phyloP scores from a whole-genome alignment of 805 yeast species.

The Cyberlindnera lachancei region DNA sequence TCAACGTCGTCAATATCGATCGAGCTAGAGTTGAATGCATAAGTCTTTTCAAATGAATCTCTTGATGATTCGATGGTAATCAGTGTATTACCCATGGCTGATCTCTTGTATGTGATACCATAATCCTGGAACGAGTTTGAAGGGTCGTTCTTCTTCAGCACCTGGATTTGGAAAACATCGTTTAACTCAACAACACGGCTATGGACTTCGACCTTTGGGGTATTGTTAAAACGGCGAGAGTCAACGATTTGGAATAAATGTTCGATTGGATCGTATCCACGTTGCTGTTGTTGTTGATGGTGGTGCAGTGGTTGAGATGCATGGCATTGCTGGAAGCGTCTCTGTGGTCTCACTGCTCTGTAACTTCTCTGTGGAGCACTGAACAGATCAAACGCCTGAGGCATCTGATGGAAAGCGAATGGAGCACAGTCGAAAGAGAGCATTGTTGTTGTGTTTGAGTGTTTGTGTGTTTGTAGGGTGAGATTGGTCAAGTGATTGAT shows the following conservation, averaged over 20 bases:
- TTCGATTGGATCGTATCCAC: not conserved
- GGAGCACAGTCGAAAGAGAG: slow-evolving; percentile 9
- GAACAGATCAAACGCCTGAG: not conserved
- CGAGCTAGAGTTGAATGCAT: slow-evolving; percentile 7
- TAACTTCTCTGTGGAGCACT: slow-evolving; percentile 1
- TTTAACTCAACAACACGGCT: slow-evolving; percentile 5
- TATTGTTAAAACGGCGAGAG: not conserved
- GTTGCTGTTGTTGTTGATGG: not conserved
- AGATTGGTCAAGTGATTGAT: not conserved
- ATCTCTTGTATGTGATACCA: slow-evolving; percentile 10
- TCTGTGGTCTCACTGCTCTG: slow-evolving; percentile 1
- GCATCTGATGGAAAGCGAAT: slow-evolving; percentile 1
- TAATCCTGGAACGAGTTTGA: slow-evolving; percentile 12
- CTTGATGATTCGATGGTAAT: slow-evolving; percentile 9
- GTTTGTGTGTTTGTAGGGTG: no score
- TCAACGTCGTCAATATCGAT: slow-evolving; percentile 10
- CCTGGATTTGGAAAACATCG: slow-evolving; percentile 9
- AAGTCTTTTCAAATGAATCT: slow-evolving; percentile 14
- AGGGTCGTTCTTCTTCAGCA: slow-evolving; percentile 11
- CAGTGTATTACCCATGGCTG: slow-evolving; percentile 3
- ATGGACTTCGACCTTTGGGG: slow-evolving; percentile 2
- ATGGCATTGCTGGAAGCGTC: slow-evolving; percentile 1
- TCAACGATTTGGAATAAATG: not conserved
- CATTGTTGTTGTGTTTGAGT: slow-evolving; percentile 1
- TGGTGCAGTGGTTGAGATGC: slow-evolving; percentile 3